Evolutionary conservation across 2,329 filamentous ascomycete species (phyloP).

Genomic region (Diaporthe caulivora): DNA sequence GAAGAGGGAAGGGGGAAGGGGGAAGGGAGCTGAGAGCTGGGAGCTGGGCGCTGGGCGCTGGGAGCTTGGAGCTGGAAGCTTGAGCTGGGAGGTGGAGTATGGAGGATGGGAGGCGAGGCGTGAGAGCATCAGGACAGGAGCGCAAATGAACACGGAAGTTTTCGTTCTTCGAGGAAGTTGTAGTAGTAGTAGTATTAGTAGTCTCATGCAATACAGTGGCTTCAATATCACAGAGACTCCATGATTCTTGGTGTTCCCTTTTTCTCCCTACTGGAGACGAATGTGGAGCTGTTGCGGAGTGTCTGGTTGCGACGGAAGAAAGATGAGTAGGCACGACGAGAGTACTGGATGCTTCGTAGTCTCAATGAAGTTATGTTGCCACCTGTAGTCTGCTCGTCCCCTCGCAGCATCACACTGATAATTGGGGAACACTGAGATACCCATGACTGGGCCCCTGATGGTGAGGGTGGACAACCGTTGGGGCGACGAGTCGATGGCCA

Average conservation of each 20-base stretch:
- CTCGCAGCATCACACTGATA: no score
- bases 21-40: background rate
- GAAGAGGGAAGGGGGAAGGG: background rate
- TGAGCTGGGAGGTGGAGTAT: background rate
- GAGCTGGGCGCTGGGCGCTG: no score
- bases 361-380: no score
- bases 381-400: background rate
- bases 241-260: background rate
- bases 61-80: no score
- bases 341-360: background rate
- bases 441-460: background rate
- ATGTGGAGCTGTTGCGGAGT: background rate
- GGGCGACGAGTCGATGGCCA: background rate
- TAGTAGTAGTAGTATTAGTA: background rate
- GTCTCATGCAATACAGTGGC: background rate
- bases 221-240: background rate
- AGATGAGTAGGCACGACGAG: background rate
- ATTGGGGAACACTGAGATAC: background rate
- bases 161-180: background rate
- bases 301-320: background rate
- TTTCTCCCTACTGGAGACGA: background rate
- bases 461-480: background rate
- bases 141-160: no score
- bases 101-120: background rate
- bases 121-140: background rate